Evolutionary conservation across 139 green algal genomes (phyloP), one percentile per base, ranked within the genome.

Genomic region (Chlorella sp.): DNA sequence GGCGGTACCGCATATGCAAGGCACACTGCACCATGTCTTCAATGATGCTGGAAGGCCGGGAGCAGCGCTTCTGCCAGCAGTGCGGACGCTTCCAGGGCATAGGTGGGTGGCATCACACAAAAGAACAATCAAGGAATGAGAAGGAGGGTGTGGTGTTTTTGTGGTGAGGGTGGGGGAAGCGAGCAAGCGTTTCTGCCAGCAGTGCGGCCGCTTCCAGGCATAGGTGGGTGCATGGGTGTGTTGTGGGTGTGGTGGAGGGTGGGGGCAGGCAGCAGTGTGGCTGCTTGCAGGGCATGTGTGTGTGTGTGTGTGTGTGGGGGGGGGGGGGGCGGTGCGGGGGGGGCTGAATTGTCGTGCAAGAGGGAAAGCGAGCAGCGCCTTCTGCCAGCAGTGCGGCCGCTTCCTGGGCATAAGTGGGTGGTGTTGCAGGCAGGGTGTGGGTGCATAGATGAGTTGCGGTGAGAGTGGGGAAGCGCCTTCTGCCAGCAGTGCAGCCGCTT

Each of bases 1-100:
- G 95, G 86, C 92, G 95, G 3, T 97, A 97, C 92, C 96, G 96
- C 88, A 96, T 97, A 60, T 97, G 95, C 89, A 87, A 96, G 32
- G 86, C 93, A 42, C 95, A 97, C 89, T 88, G 84, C 32, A 90
- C 88, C n/a, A 88, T 83, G 88, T 37, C 79, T 2, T 77, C 48
- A 18, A 82, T 91, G 79, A 21, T 57, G 53, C 15, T 91, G 14
- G 88, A 91, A 0, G 88, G 88, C 32, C 48, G 71, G 3, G 64
- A 82, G 34, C 60, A 82, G 71, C 88, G 88, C 48, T 91, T 91
- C 80, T 91, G 88, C 80, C 88, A 91, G 83, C 88, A 91, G 60
- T 91, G 88, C 73, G 88, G 88, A 26, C 69, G 79, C n/a, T 91
- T 91, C 26, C 88, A 91, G 28, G 82, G 78, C 71, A 76, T 91